phyloP scores from a whole-genome alignment of 2,329 filamentous ascomycete genomes.

The Septoria petroselini region DNA sequence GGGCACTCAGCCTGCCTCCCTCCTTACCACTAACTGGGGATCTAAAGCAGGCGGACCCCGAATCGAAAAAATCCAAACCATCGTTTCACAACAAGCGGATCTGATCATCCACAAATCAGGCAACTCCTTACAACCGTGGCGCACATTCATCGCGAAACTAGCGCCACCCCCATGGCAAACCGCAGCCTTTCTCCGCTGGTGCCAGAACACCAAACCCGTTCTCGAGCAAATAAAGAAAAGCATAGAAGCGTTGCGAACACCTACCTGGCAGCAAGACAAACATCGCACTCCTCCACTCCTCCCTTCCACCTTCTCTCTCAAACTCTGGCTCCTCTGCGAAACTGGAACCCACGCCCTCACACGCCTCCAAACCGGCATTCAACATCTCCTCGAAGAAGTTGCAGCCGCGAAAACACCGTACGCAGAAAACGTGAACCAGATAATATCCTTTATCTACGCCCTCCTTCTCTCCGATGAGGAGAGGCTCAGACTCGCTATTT shows the following conservation, averaged over 20 bases:
- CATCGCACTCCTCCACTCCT: slow-evolving; percentile 20
- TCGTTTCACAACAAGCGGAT: slow-evolving; percentile 17
- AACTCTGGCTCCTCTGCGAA: slow-evolving; percentile 30
- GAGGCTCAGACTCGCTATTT: no score
- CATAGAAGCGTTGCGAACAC: slow-evolving; percentile 21
- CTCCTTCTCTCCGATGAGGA: no score
- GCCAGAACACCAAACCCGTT: slow-evolving; percentile 16
- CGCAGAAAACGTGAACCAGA: no score
- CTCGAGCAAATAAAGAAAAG: slow-evolving; percentile 17
- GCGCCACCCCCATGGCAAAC: slow-evolving; percentile 1
- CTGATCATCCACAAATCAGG: slow-evolving; percentile 11
- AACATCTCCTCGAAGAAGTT: neutral
- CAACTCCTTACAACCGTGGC: slow-evolving; percentile 7
- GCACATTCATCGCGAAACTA: neutral
- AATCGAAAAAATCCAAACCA: slow-evolving; percentile 7
- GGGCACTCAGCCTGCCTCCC: neutral
- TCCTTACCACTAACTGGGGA: slow-evolving; percentile 10
- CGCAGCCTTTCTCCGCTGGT: slow-evolving; percentile 4
- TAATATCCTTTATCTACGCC: no score
- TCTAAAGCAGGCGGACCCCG: slow-evolving; percentile 6
- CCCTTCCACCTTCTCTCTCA: slow-evolving; percentile 28
- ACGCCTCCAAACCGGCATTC: neutral
- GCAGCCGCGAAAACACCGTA: no score
- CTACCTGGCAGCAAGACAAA: slow-evolving; percentile 18
- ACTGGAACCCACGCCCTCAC: slow-evolving; percentile 16